phyloP scores from a whole-genome alignment of 2,329 filamentous ascomycete species.

The Coniosporium tulheliwenetii region DNA sequence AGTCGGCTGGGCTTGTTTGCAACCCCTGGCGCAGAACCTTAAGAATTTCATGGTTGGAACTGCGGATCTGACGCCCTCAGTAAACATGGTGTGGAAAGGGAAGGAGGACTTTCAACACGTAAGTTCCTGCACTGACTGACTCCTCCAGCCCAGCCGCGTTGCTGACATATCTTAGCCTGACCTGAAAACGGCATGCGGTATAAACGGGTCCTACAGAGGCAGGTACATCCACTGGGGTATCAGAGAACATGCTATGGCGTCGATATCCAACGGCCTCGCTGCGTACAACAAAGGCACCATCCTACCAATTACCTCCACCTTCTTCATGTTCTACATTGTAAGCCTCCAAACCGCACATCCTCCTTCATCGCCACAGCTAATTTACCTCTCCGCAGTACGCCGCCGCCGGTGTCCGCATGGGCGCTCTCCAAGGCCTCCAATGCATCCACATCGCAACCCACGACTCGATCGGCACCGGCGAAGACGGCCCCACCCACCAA shows the following conservation, averaged over 20 bases:
- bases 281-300: constrained; percentile 20
- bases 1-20: constrained; percentile 31
- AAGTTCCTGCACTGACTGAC: not conserved
- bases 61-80: constrained; percentile 20
- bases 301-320: constrained; percentile 18
- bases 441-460: constrained; percentile 22
- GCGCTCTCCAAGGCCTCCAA: constrained; percentile 18
- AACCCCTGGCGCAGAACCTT: constrained; percentile 16
- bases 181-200: constrained; percentile 24
- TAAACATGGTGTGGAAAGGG: constrained; percentile 23
- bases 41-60: constrained; percentile 20
- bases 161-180: constrained; percentile 12
- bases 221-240: constrained; percentile 42
- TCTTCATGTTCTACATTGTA: constrained; percentile 23
- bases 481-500: constrained; percentile 22
- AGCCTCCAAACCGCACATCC: not conserved
- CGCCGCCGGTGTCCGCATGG: constrained; percentile 20
- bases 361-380: too few species aligned
- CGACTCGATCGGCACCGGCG: constrained; percentile 20
- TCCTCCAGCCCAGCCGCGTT: not conserved
- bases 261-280: constrained; percentile 27
- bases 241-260: constrained; percentile 46
- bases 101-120: constrained; percentile 34
- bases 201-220: constrained; percentile 36
- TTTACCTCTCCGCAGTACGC: too few species aligned